These are phyloP conservation scores for Curvularia sp. DNA, from an alignment of 2,329 filamentous ascomycete species.

Conservation along the genomic window DNA sequence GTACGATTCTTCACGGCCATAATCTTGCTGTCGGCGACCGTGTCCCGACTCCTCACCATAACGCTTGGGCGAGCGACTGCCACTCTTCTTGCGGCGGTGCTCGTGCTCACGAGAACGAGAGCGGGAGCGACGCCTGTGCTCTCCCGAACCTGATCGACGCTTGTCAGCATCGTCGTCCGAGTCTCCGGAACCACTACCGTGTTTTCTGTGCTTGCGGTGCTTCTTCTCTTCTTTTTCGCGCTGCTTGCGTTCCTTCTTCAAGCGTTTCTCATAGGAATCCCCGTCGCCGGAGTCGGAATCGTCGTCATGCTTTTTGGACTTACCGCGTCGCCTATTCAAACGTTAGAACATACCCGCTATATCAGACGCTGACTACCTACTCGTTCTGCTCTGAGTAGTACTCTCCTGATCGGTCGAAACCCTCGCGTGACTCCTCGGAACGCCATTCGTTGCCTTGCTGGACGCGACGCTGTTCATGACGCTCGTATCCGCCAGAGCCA, in stretches of 20 bases:
- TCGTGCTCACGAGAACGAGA: slow-evolving; percentile 24
- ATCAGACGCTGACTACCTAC: slow-evolving; percentile 28
- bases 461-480: slow-evolving; percentile 63
- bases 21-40: slow-evolving; percentile 21
- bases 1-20: slow-evolving; percentile 12
- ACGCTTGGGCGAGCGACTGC: slow-evolving; percentile 33
- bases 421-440: slow-evolving; percentile 47
- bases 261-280: slow-evolving; percentile 33
- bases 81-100: slow-evolving; percentile 28
- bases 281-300: slow-evolving; percentile 39
- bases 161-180: slow-evolving; percentile 30
- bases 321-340: slow-evolving; percentile 41
- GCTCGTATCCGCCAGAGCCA: slow-evolving; percentile 63
- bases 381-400: slow-evolving; percentile 53
- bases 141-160: slow-evolving; percentile 30
- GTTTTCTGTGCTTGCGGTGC: slow-evolving; percentile 22
- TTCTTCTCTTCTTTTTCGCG: slow-evolving; percentile 33
- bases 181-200: slow-evolving; percentile 21
- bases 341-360: slow-evolving; percentile 18
- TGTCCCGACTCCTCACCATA: slow-evolving; percentile 31
- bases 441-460: slow-evolving; percentile 53
- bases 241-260: slow-evolving; percentile 32
- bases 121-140: slow-evolving; percentile 20
- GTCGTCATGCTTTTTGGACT: slow-evolving; percentile 52
- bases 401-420: slow-evolving; percentile 47